phyloP scores from a whole-genome alignment of 2,329 filamentous ascomycete genomes.

The Scedosporium dehoogii region DNA sequence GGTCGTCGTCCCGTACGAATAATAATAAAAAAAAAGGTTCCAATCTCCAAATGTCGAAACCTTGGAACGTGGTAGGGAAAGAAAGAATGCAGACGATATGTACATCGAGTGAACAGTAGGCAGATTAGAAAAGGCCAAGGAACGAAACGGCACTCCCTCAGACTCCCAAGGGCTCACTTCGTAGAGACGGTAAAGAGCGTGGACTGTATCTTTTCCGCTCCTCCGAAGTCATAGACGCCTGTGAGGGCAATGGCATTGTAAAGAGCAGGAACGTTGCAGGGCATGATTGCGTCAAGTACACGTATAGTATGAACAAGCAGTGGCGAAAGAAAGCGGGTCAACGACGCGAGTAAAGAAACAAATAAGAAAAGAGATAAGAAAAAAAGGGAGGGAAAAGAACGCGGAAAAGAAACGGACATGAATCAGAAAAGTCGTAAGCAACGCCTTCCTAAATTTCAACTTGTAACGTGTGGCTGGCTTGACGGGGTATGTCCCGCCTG shows the following conservation, averaged over 20 bases:
- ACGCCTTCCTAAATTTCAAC: not conserved
- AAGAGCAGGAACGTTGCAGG: not conserved
- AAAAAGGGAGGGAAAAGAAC: not conserved
- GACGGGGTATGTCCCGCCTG: not conserved
- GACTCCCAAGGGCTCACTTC: not conserved
- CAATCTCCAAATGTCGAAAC: not conserved
- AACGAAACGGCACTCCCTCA: not conserved
- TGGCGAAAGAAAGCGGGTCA: not conserved
- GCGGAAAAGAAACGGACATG: not conserved
- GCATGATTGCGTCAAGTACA: not conserved
- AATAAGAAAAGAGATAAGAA: too few species aligned
- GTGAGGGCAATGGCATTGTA: not conserved
- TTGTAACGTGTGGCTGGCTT: not conserved
- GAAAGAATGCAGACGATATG: not conserved
- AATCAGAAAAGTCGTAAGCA: not conserved
- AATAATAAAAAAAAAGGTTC: constrained; percentile 1
- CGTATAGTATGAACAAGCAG: not conserved
- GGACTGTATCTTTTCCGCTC: too few species aligned
- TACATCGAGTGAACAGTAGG: not conserved
- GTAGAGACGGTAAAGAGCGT: too few species aligned
- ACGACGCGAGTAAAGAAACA: too few species aligned
- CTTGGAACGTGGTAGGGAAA: constrained; percentile 2
- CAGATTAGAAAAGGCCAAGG: constrained; percentile 1
- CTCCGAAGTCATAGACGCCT: too few species aligned
- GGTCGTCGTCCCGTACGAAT: not conserved